Percentiles rank a stretch among this genome's conserved stretches.
Conservation (phyloP, 2,329 filamentous ascomycete genomes). For the Fusarium piperis region DNA sequence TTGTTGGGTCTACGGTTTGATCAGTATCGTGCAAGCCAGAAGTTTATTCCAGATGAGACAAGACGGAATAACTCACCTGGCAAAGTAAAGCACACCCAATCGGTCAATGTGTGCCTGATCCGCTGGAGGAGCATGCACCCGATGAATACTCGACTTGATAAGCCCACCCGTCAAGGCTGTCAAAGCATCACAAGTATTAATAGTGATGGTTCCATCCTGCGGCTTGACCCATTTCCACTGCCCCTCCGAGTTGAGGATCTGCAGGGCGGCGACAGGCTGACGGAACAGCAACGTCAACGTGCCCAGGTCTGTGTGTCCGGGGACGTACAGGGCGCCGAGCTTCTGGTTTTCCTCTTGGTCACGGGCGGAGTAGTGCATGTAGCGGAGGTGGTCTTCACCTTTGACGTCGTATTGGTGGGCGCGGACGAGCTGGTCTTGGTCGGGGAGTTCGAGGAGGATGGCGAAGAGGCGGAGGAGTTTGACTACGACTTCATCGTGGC, state of each 20-base stretch:
- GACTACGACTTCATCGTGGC: constrained; percentile 61
- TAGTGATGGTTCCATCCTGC: constrained; percentile 58
- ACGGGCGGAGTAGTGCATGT: constrained; percentile 66
- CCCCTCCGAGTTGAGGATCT: constrained; percentile 57
- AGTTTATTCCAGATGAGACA: neutral
- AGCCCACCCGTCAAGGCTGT: constrained; percentile 59
- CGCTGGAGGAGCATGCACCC: constrained; percentile 31
- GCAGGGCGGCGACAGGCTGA: constrained; percentile 65
- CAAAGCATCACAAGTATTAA: constrained; percentile 60
- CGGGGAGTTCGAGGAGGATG: constrained; percentile 65
- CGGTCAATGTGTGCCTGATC: constrained; percentile 8
- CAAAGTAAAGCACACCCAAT: constrained; percentile 2
- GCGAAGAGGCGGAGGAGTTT: constrained; percentile 69
- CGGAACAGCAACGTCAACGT: constrained; percentile 66
- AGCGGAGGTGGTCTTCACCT: constrained; percentile 67
- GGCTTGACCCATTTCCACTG: constrained; percentile 61
- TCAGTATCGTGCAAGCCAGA: neutral
- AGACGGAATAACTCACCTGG: neutral
- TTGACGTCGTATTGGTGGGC: constrained; percentile 64
- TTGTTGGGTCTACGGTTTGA: neutral
- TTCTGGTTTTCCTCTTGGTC: constrained; percentile 54
- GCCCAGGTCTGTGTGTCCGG: constrained; percentile 63
- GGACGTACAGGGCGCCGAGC: neutral
- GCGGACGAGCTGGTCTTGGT: constrained; percentile 62
- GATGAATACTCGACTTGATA: constrained; percentile 53